These are phyloP conservation scores for Boletus rubescentipes DNA, from an alignment of 768 basidiomycete genomes.

Conservation along the genomic window DNA sequence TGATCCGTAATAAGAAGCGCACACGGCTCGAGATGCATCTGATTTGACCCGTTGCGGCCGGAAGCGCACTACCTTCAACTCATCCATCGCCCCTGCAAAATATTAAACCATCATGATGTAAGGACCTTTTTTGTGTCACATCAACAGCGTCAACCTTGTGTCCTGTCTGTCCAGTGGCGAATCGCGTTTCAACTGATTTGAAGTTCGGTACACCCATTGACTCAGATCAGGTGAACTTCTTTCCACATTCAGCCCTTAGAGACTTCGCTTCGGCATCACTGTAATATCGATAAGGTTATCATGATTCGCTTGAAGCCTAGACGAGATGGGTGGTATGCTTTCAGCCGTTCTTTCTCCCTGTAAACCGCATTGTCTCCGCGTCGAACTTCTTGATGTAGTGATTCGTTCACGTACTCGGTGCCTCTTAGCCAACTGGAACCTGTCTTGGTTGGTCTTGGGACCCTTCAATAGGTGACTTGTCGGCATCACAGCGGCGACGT, in stretches of 20 bases:
- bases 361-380: slow-evolving; percentile 27
- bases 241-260: too few species aligned
- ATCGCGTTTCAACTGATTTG: too few species aligned
- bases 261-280: background rate
- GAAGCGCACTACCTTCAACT: too few species aligned
- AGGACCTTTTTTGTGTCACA: background rate
- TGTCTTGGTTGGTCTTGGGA: background rate
- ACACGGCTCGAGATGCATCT: too few species aligned
- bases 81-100: background rate
- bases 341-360: slow-evolving; percentile 27
- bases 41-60: too few species aligned
- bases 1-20: slow-evolving; percentile 7
- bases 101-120: background rate
- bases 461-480: background rate
- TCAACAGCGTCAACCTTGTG: too few species aligned
- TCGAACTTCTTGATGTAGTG: background rate
- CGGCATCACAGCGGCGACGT: background rate
- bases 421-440: background rate
- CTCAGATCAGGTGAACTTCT: too few species aligned
- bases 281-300: background rate
- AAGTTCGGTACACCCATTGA: too few species aligned
- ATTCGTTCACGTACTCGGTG: background rate
- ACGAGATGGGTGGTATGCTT: background rate
- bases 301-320: too few species aligned
- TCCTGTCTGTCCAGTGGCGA: too few species aligned